Evolutionary conservation across 2,329 filamentous ascomycete genomes (phyloP), one percentile per base, ranked within the genome.

Genomic region (Nannizziopsis barbatae): DNA sequence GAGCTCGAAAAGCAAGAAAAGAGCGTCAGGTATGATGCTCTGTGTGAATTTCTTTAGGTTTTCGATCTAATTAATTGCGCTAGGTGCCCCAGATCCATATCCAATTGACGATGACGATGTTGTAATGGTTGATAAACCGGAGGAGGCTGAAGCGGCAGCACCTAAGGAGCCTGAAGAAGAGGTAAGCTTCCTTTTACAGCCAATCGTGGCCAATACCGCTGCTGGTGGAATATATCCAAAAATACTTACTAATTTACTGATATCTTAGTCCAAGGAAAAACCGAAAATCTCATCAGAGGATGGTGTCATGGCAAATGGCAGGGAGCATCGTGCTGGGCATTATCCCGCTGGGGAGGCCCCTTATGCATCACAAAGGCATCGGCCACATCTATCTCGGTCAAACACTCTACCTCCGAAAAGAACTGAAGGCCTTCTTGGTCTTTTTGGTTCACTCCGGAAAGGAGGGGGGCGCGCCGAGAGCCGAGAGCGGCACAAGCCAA

Each of bases 41-140:
- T 33, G 14, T n/a, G n/a, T n/a, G 22, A 27, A 27, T 4, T 4
- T 27, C 22, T 7, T 27, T 27, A 27, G 22, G 22, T 27, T 27
- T 7, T 27, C 22, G 22, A 7, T 27, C 22, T 27, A 27, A 27
- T 7, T 27, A 27, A 7, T 27, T 7, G 22, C 7, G 22, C 22
- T 27, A 65, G 63, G 52, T 48, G 60, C 59, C 51, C 72, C 71
- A 52, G 73, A 78, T 61, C 76, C 81, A 52, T 81, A 83, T 67
- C 71, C 78, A 20, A 70, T 81, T 49, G 75, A 79, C 50, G 80
- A 84, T 54, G 78, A 83, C 42, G 79, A 82, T 57, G 68, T 77
- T 49, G 70, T 77, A 43, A 75, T 81, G 71, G 71, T 76, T 36
- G 74, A 82, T 54, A 64, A 63, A 20, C 64, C 63, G 40, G 73